These are phyloP conservation scores for Pecoramyces ruminantium DNA, from an alignment of 192 early-diverging fungal species.

Conservation along the genomic window DNA sequence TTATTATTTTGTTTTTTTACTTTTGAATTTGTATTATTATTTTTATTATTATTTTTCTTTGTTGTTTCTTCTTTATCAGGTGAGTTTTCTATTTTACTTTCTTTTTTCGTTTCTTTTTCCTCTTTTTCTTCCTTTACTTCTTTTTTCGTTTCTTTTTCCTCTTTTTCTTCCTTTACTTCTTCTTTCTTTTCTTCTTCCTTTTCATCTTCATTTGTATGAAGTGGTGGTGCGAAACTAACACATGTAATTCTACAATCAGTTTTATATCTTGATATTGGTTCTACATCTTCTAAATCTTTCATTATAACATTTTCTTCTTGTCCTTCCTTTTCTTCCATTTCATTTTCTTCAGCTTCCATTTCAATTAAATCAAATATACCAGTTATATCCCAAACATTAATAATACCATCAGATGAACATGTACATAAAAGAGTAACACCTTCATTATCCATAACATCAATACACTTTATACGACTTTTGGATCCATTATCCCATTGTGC, in stretches of 20 bases:
- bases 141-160: background rate
- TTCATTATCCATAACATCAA: slow-evolving; percentile 4
- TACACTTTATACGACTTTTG: slow-evolving; percentile 26
- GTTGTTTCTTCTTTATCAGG: background rate
- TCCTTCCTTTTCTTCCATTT: background rate
- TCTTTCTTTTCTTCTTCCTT: background rate
- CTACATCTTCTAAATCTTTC: background rate
- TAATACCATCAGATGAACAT: slow-evolving; percentile 53
- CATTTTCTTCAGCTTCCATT: background rate
- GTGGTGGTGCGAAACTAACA: background rate
- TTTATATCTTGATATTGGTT: background rate
- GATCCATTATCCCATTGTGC: slow-evolving; percentile 18
- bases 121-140: too few species aligned
- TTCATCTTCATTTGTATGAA: background rate
- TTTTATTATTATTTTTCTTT: background rate
- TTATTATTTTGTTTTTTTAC: background rate
- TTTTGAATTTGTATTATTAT: background rate
- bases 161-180: background rate
- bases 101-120: too few species aligned
- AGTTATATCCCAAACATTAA: slow-evolving; percentile 52
- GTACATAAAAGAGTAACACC: slow-evolving; percentile 19
- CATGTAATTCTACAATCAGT: background rate
- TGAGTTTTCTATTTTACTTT: background rate
- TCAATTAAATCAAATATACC: slow-evolving; percentile 15
- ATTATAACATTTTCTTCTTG: background rate